Evolutionary conservation across 2,329 filamentous ascomycete genomes (phyloP), one percentile per base, ranked within the genome.

Genomic region (Cordyceps pruinosa): DNA sequence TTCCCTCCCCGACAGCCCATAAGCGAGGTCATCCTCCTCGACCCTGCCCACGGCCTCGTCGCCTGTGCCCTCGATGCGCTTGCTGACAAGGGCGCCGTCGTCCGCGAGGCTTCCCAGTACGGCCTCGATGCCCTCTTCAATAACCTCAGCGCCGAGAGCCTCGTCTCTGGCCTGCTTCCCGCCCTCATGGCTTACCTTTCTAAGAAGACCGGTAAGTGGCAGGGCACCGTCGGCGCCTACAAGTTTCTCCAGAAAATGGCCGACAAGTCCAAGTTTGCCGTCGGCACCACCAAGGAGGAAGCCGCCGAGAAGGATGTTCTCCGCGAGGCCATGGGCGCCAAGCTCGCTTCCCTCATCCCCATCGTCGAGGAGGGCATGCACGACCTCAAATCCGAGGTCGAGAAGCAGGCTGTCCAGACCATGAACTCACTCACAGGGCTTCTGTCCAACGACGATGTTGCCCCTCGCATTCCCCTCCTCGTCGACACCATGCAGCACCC

Each of bases 401-500:
- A 85, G 72, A 97, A 96, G 78, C 89, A 95, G 76, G 86, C 94
- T n/a, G 77, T 89, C 68, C 87, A 89, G 73, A 90, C 93, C 49
- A 97, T 99, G 93, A 89, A 83, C 66, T 89, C 90, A 35, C 80
- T 99, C 56, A 96, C 91, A 3, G 88, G 87, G 9, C 84, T 99
- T 17, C 82, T 99, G 48, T 91, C 91, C 69, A 99, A 99, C 78
- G 94, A 99, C 76, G 94, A 99, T 72, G 92, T 99, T 56, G 87
- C 88, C 25, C 92, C 93, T 47, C 85, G 91, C 66, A 92, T 99
- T 66, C 91, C 93, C 7, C 84, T 97, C 3, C 82, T 99, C 49
- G 86, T 99, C 72, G 90, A 95, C 70, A 89, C 90, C 49, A 97
- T 99, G 87, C 90, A 97, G 71, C 86, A 97, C 66, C 94, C 94